A percentile compares a stretch with the other conserved stretches of the same genome.
Evolutionary conservation across 2,329 filamentous ascomycete genomes (phyloP).

Genomic region (Hypoxylon sp.): DNA sequence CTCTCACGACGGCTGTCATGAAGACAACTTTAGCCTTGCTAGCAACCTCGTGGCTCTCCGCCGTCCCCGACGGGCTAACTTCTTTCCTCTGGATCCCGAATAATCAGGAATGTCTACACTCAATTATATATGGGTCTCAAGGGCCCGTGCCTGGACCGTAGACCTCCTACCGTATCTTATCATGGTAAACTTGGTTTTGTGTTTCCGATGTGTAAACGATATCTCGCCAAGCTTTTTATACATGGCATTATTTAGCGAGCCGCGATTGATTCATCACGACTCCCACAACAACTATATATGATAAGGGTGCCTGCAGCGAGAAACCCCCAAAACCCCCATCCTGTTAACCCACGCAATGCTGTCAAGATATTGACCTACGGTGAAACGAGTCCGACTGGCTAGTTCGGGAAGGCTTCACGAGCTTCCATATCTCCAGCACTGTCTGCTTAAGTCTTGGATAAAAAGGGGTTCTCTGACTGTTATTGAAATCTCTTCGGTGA

Average conservation of each 20-base stretch:
- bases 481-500: slow-evolving; percentile 5
- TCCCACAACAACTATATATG: slow-evolving; percentile 38
- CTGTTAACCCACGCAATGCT: slow-evolving; percentile 26
- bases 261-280: slow-evolving; percentile 24
- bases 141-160: slow-evolving; percentile 21
- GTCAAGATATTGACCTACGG: slow-evolving; percentile 31
- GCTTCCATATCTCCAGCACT: slow-evolving; percentile 14
- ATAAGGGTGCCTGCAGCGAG: slow-evolving; percentile 36
- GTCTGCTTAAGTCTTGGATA: slow-evolving; percentile 7
- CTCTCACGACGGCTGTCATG: slow-evolving; percentile 3
- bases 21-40: slow-evolving; percentile 16
- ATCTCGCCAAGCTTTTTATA: slow-evolving; percentile 46
- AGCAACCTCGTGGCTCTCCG: slow-evolving; percentile 15
- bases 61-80: slow-evolving; percentile 3
- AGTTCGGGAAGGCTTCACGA: slow-evolving; percentile 33
- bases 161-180: slow-evolving; percentile 36
- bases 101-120: slow-evolving; percentile 21
- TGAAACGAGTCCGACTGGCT: slow-evolving; percentile 34
- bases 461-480: slow-evolving; percentile 8
- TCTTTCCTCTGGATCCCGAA: slow-evolving; percentile 27
- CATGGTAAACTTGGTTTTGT: slow-evolving; percentile 35
- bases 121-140: slow-evolving; percentile 21
- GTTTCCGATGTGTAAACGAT: slow-evolving; percentile 25
- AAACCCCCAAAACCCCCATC: slow-evolving; percentile 40
- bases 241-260: slow-evolving; percentile 40